Evolutionary conservation across 2,329 filamentous ascomycete species (phyloP).

Genomic region (Aspergillus pseudotamarii): DNA sequence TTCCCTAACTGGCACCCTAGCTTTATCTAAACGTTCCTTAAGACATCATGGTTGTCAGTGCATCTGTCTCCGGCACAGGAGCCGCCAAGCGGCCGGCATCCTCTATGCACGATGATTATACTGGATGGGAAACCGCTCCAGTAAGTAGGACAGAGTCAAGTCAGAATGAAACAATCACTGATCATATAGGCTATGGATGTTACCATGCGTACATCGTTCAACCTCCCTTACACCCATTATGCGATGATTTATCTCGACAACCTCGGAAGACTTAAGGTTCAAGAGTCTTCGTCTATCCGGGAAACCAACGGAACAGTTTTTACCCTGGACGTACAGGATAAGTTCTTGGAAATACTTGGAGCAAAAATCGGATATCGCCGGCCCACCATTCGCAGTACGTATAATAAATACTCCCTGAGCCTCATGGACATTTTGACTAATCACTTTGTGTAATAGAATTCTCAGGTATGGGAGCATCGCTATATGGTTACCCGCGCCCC

Average conservation of each 20-base stretch:
- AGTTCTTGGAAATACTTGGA: slow-evolving; percentile 38
- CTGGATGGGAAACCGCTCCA: slow-evolving; percentile 34
- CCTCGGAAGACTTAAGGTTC: slow-evolving; percentile 35
- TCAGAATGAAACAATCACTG: not conserved
- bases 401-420: not conserved
- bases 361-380: slow-evolving; percentile 33
- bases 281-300: slow-evolving; percentile 37
- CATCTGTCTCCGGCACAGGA: slow-evolving; percentile 26
- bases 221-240: slow-evolving; percentile 37
- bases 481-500: slow-evolving; percentile 18
- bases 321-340: slow-evolving; percentile 37
- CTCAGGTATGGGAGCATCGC: slow-evolving; percentile 21
- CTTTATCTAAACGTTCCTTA: not conserved
- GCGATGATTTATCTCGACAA: slow-evolving; percentile 41
- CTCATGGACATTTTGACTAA: slow-evolving; percentile 6
- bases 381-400: slow-evolving; percentile 33
- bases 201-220: slow-evolving; percentile 26
- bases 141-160: slow-evolving; percentile 22
- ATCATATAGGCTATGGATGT: slow-evolving; percentile 31
- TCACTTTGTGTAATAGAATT: slow-evolving; percentile 4
- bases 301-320: slow-evolving; percentile 35
- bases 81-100: slow-evolving; percentile 36
- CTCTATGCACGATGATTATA: slow-evolving; percentile 28
- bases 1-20: slow-evolving; percentile 1
- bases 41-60: slow-evolving; percentile 33